These are phyloP conservation scores for Hylodesmum podocarpum DNA, from an alignment of 306 rosid species.

Conservation along the genomic window DNA sequence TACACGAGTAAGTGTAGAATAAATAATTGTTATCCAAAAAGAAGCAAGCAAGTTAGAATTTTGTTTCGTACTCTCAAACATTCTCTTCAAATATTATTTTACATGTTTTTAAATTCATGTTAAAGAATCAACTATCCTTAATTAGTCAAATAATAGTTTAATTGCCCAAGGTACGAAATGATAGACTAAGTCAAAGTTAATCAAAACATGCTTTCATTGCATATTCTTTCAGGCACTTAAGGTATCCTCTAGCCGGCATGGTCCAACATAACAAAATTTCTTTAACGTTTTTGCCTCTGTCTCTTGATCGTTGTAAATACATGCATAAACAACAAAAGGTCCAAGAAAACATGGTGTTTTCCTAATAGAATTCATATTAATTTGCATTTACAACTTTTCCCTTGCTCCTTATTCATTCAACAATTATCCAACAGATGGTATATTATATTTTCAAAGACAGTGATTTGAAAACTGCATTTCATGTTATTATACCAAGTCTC, in stretches of 20 bases:
- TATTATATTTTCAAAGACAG: background rate
- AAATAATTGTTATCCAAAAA: background rate
- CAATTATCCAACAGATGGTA: background rate
- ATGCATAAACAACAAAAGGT: background rate
- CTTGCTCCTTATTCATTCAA: conserved; percentile 9
- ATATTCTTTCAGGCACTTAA: background rate
- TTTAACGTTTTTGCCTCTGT: background rate
- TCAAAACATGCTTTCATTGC: background rate
- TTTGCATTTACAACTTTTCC: background rate
- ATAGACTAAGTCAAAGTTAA: background rate
- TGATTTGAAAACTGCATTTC: background rate
- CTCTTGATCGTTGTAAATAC: background rate
- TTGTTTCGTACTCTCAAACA: background rate
- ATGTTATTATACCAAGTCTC: background rate
- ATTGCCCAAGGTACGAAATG: background rate
- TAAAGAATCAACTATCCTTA: background rate
- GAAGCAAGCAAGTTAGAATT: background rate
- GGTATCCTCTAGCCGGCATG: background rate
- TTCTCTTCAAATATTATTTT: background rate
- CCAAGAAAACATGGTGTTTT: background rate
- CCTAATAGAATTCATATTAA: background rate
- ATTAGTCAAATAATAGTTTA: background rate
- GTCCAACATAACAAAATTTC: background rate
- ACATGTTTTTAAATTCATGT: background rate
- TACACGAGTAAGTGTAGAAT: background rate